Evolutionary conservation across 352 stramenopile genomes (phyloP).

Genomic region (Pythium myriotylum): DNA sequence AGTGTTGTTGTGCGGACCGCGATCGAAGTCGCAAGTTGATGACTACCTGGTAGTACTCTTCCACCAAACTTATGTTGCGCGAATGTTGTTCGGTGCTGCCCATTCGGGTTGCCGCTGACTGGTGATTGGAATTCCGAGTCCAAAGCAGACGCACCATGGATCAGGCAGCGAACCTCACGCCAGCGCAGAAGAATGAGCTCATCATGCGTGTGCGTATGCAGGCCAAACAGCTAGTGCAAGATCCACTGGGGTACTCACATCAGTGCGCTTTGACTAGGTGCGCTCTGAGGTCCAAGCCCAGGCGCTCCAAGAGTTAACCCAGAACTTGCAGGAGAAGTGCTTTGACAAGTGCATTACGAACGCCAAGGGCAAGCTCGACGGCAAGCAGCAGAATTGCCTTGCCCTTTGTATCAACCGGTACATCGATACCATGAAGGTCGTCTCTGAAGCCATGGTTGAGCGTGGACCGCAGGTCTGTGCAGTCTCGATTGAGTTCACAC

Average conservation of each 20-base stretch:
- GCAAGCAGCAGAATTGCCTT: conserved; percentile 91
- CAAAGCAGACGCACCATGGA: conserved; percentile 52
- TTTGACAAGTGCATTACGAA: conserved; percentile 90
- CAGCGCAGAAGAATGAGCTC: conserved; percentile 86
- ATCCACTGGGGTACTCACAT: too few relatives aligned
- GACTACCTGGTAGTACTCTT: conserved; percentile 25
- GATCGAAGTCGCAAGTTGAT: conserved; percentile 22
- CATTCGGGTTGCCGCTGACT: conserved; percentile 1
- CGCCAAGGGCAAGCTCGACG: conserved; percentile 81
- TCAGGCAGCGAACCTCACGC: conserved; percentile 67
- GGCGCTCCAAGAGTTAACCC: conserved; percentile 83
- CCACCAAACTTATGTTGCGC: conserved; percentile 11
- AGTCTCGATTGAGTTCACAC: too few relatives aligned
- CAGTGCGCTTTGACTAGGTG: conserved; percentile 37
- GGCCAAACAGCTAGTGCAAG: background rate
- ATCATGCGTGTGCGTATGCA: conserved; percentile 62
- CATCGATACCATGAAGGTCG: conserved; percentile 91
- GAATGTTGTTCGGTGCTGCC: conserved; percentile 22
- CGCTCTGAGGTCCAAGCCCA: conserved; percentile 84
- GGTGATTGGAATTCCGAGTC: conserved; percentile 17
- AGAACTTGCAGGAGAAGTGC: conserved; percentile 89
- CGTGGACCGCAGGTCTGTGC: conserved; percentile 57
- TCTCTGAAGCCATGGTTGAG: conserved; percentile 82
- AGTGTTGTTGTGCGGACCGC: conserved; percentile 6
- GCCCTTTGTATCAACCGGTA: conserved; percentile 90